A percentile compares a stretch with the other conserved stretches of the same genome.
Conservation (phyloP, 2,329 filamentous ascomycete species). For the Meredithiella fracta region DNA sequence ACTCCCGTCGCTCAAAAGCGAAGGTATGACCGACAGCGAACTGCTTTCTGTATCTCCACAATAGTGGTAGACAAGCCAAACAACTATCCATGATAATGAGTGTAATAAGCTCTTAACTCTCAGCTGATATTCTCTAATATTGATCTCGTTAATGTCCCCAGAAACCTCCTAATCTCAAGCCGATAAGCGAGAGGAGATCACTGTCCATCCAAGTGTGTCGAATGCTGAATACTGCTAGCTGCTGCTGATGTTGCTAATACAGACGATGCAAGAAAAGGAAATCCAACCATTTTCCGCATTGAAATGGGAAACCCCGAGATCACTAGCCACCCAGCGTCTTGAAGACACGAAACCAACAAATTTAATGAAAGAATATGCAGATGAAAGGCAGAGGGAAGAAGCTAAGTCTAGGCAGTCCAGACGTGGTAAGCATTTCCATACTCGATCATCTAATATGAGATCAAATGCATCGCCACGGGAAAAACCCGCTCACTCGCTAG, state of each 20-base stretch:
- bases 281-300: not conserved
- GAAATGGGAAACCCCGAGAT: not conserved
- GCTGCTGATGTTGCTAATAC: not conserved
- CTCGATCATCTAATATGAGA: not conserved
- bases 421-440: not conserved
- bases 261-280: not conserved
- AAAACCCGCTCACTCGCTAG: constrained; percentile 1
- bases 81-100: not conserved
- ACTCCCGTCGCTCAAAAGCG: not conserved
- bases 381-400: not conserved
- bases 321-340: not conserved
- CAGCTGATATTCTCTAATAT: not conserved
- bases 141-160: not conserved
- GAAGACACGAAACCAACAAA: not conserved
- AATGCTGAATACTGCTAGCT: not conserved
- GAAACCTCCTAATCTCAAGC: not conserved
- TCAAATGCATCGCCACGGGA: constrained; percentile 3
- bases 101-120: not conserved
- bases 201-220: not conserved
- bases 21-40: not conserved
- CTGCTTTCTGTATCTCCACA: not conserved
- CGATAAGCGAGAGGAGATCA: not conserved
- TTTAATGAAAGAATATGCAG: not conserved
- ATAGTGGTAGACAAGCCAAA: not conserved
- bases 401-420: constrained; percentile 1